Evolutionary conservation across 2,329 filamentous ascomycete species (phyloP), one percentile per base, ranked within the genome.

Genomic region (Colletotrichum eleusines): DNA sequence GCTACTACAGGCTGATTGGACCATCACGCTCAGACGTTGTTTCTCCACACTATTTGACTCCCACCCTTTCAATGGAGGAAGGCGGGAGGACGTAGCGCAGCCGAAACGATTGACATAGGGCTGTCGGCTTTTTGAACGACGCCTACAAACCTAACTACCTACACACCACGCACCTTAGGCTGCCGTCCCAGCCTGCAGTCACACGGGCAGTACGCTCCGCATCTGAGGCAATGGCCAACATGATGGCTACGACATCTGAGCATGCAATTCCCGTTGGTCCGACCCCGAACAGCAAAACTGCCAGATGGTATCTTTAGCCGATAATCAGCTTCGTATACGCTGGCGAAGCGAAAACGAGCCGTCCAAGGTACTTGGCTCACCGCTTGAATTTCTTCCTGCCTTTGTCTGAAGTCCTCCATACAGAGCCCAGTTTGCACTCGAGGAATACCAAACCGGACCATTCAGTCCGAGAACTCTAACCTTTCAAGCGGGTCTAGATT

Each of bases 301-400:
- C 14, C 40, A 18, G 20, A 20, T 7, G 14, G 7, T 44, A 40
- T 26, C 35, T 50, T 14, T 50, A 23, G 18, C 26, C 28, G 18
- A 63, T n/a, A 58, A 51, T 26, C 18, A 28, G 20, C 28, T 9
- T 59, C 16, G n/a, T 44, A n/a, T 65, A 28, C n/a, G 31, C 42
- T 18, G 26, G 5, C 23, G 18, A 33, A 51, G 20, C 5, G 40
- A 26, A 33, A 18, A 23, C 1, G 35, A 26, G 4, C 42, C 8
- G n/a, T n/a, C 20, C 50, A 14, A n/a, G 5, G n/a, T n/a, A n/a
- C n/a, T 53, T 55, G 20, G 33, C 26, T 53, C 28, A 20, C 2
- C 12, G 33, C 6, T 60, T 14, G 18, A 23, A 12, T 8, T 33
- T 28, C n/a, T 20, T 12, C 4, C 18, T 28, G n/a, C 51, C 42